phyloP scores from a whole-genome alignment of 306 rosid species.

The Ormosia semicastrata region DNA sequence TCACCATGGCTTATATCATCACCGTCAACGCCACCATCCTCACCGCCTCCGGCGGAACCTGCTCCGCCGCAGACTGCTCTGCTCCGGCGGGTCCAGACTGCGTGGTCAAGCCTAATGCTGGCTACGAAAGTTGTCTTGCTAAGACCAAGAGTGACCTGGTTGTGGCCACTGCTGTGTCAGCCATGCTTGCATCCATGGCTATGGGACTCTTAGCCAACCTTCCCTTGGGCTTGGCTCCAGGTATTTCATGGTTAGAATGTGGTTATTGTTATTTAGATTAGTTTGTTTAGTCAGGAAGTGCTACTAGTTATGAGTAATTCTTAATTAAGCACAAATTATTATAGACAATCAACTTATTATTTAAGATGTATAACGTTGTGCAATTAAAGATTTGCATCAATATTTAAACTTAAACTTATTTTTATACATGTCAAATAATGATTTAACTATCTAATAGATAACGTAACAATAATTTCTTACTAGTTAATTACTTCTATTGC shows the following conservation, averaged over 20 bases:
- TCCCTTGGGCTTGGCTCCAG: slow-evolving; percentile 87
- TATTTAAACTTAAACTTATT: too few species aligned
- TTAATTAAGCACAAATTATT: not conserved
- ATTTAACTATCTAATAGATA: too few species aligned
- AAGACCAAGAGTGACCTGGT: slow-evolving; percentile 71
- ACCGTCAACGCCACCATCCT: slow-evolving; percentile 88
- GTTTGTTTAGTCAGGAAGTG: too few species aligned
- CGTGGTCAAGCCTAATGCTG: slow-evolving; percentile 49
- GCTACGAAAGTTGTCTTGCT: slow-evolving; percentile 66
- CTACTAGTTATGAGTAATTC: too few species aligned
- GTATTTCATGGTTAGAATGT: slow-evolving; percentile 8
- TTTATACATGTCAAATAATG: too few species aligned
- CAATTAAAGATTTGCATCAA: too few species aligned
- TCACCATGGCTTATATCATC: slow-evolving; percentile 96
- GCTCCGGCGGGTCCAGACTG: slow-evolving; percentile 50
- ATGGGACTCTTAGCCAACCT: slow-evolving; percentile 87
- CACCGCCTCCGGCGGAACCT: slow-evolving; percentile 72
- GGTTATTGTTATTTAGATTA: too few species aligned
- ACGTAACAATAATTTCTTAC: too few species aligned
- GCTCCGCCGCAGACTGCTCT: slow-evolving; percentile 68
- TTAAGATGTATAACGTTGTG: too few species aligned
- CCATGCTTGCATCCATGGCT: slow-evolving; percentile 64
- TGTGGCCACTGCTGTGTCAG: slow-evolving; percentile 73
- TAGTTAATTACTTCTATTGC: not conserved
- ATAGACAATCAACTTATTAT: too few species aligned